Percentiles rank a stretch among this genome's conserved stretches.
Evolutionary conservation across 2,329 filamentous ascomycete genomes (phyloP).

Genomic region (Alternaria ventricosa): DNA sequence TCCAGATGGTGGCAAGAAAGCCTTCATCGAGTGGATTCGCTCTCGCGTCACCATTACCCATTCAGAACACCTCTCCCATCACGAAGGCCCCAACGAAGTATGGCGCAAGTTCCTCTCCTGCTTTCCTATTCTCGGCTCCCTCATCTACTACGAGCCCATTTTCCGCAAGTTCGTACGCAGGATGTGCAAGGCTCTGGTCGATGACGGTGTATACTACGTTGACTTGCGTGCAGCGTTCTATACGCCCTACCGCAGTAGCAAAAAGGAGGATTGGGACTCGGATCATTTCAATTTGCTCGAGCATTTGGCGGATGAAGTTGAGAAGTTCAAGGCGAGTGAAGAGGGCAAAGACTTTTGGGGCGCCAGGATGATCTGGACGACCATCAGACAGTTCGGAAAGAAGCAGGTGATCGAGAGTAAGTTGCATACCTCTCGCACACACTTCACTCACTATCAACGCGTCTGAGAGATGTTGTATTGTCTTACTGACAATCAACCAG

Average conservation of each 20-base stretch:
- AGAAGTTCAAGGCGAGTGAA: conserved; percentile 73
- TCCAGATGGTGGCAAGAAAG: conserved; percentile 71
- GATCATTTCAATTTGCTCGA: conserved; percentile 74
- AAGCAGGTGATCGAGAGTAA: conserved; percentile 70
- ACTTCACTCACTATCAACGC: background rate
- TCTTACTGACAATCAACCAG: conserved; percentile 23
- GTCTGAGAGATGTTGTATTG: background rate
- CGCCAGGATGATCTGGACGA: conserved; percentile 83
- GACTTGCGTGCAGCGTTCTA: conserved; percentile 81
- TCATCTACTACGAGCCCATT: conserved; percentile 90
- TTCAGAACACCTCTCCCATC: conserved; percentile 77
- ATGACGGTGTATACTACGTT: conserved; percentile 83
- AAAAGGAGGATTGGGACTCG: conserved; percentile 68
- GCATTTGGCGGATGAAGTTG: conserved; percentile 78
- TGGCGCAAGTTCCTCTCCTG: conserved; percentile 82
- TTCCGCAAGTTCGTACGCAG: conserved; percentile 76
- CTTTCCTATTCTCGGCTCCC: conserved; percentile 74
- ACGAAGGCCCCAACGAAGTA: conserved; percentile 81
- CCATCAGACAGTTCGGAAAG: conserved; percentile 68
- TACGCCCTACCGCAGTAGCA: conserved; percentile 71
- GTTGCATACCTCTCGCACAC: conserved; percentile 4
- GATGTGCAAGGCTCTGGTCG: conserved; percentile 73
- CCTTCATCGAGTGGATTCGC: conserved; percentile 80
- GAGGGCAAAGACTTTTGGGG: conserved; percentile 84
- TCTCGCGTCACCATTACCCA: conserved; percentile 73